Conservation (phyloP, 2,329 filamentous ascomycete species). For the Fusarium cicatricum region DNA sequence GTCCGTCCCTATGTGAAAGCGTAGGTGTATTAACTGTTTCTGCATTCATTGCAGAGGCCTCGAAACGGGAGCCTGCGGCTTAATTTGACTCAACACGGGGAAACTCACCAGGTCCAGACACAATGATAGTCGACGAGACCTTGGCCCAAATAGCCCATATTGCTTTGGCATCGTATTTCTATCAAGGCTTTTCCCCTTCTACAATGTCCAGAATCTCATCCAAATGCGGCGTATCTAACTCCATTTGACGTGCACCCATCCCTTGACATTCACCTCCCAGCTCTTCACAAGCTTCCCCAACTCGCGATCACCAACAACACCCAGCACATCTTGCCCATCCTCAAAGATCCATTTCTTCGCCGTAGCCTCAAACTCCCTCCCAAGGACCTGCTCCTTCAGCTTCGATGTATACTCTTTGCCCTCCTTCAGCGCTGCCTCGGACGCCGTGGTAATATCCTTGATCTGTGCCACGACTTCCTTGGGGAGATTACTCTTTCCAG, state of each 20-base stretch:
- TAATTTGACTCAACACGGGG: too few species aligned
- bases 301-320: constrained; percentile 38
- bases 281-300: constrained; percentile 44
- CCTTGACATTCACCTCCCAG: constrained; percentile 47
- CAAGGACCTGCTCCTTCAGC: constrained; percentile 43
- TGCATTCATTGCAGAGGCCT: too few species aligned
- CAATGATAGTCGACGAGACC: too few species aligned
- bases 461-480: constrained; percentile 48
- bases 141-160: too few species aligned
- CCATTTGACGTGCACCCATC: constrained; percentile 49
- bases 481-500: constrained; percentile 49
- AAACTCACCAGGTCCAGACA: too few species aligned
- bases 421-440: constrained; percentile 45
- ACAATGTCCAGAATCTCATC: too few species aligned
- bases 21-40: too few species aligned
- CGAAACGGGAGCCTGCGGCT: too few species aligned
- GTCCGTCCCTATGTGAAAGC: too few species aligned
- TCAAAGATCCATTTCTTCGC: constrained; percentile 45
- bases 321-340: constrained; percentile 30
- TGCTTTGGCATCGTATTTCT: too few species aligned
- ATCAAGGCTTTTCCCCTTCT: too few species aligned
- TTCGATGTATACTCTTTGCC: constrained; percentile 43
- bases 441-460: constrained; percentile 45
- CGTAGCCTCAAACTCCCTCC: constrained; percentile 39
- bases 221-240: constrained; percentile 22